Conservation (phyloP, 192 early-diverging fungal species). For the Podila verticillata region DNA sequence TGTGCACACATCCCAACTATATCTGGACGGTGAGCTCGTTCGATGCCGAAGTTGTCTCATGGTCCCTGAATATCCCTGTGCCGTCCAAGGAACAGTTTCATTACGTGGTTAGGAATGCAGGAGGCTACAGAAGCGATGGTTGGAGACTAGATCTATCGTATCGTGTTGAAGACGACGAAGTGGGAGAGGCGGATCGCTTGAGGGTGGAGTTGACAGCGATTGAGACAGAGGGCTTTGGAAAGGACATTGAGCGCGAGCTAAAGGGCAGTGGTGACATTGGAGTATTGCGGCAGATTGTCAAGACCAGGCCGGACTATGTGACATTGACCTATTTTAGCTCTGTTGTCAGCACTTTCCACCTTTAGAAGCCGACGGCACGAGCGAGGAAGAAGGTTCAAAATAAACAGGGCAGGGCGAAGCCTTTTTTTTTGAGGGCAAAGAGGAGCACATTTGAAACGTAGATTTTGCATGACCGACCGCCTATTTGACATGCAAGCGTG, state of each 20-base stretch:
- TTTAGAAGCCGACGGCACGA: not conserved
- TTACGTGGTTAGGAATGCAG: conserved; percentile 58
- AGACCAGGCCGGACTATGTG: conserved; percentile 18
- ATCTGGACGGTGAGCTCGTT: conserved; percentile 74
- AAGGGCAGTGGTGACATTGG: conserved; percentile 43
- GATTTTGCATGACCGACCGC: too few species aligned
- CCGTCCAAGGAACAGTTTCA: conserved; percentile 51
- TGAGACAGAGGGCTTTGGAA: conserved; percentile 60
- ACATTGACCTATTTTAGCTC: conserved; percentile 28
- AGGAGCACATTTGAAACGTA: too few species aligned
- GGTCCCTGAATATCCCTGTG: conserved; percentile 58
- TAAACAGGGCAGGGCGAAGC: too few species aligned
- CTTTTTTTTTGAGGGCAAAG: too few species aligned
- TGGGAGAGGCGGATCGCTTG: conserved; percentile 40
- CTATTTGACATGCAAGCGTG: too few species aligned
- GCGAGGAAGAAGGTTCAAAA: too few species aligned
- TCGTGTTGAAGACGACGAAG: conserved; percentile 16
- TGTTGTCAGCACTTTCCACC: conserved; percentile 22
- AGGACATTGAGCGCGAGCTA: conserved; percentile 35
- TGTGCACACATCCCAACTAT: conserved; percentile 56
- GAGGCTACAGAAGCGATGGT: conserved; percentile 56
- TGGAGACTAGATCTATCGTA: conserved; percentile 56
- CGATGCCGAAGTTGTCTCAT: conserved; percentile 64
- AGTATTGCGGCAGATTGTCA: conserved; percentile 33
- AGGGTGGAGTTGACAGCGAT: conserved; percentile 61